Evolutionary conservation across 345 rosid genomes (phyloP), one percentile per base, ranked within the genome.

Genomic region (Ceriops decandra): DNA sequence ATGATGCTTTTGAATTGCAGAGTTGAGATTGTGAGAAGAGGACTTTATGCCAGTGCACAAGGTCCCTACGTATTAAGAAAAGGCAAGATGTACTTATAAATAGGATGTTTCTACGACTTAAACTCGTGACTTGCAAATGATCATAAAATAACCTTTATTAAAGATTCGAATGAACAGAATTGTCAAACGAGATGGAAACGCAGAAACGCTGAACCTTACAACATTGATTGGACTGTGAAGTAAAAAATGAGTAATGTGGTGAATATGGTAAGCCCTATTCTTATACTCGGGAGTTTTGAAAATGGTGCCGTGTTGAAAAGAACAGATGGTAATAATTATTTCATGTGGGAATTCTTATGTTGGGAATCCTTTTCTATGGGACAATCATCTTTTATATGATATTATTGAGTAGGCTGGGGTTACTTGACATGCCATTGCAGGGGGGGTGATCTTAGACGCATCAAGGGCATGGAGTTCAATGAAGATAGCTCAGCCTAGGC

Each of bases 1-100:
- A 69, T 64, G 58, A 80, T 62, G 76, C 84, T 70, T 75, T 69
- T 47, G 74, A 75, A 52, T 56, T 84, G 78, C 70, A 6, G 60
- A 58, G 68, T 63, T 70, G 70, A 77, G 79, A 84, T 78, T 85
- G 64, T 63, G 75, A 72, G 63, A 59, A 79, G 71, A 59, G 85
- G 87, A 51, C 72, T 66, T 33, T 46, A 67, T 65, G 75, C 62
- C 3, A 78, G 81, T 73, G 38, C 36, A 33, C 36, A 33, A 33
- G 6, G 9, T 2, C 7, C 36, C 9, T 7, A 33, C 36, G 1
- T 1, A 7, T 33, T 33, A 33, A 7, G 1, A 33, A 33, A 33
- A 2, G 36, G 8, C 6, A 33, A 33, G 2, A 7, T 33, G 36
- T 7, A 7, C 2, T 2, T 1, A 33, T 7, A 7, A 7, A 33